A percentile compares a stretch with the other conserved stretches of the same genome.
Conservation (phyloP, 1,139 yeast genomes). For the Yamadazyma oceani region DNA sequence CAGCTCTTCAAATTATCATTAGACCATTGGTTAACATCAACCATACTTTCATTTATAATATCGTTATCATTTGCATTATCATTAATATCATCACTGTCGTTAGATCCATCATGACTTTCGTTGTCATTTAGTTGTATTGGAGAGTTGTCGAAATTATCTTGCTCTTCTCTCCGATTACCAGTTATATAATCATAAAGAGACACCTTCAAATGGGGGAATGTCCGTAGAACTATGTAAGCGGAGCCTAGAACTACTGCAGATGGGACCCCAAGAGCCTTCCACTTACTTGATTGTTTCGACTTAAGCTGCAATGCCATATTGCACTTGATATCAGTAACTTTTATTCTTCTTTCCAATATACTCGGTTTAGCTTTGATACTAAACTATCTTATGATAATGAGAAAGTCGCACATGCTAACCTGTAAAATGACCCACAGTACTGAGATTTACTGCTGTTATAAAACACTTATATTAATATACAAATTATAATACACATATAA, state of each 20-base stretch:
- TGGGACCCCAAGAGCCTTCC: slow-evolving; percentile 17
- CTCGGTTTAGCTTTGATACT: background rate
- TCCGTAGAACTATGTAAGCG: slow-evolving; percentile 43
- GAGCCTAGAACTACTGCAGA: slow-evolving; percentile 47
- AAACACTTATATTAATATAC: slow-evolving; percentile 11
- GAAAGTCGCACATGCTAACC: no score
- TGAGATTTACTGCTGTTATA: no score
- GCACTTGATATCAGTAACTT: background rate
- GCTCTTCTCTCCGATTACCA: slow-evolving; percentile 20
- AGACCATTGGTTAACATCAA: slow-evolving; percentile 38
- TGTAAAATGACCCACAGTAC: no score
- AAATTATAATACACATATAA: slow-evolving; percentile 21
- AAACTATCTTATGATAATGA: background rate
- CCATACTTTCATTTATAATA: slow-evolving; percentile 20
- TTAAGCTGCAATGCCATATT: slow-evolving; percentile 11
- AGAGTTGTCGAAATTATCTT: slow-evolving; percentile 20
- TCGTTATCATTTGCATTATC: slow-evolving; percentile 9
- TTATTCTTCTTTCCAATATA: no score
- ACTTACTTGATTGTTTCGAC: slow-evolving; percentile 5
- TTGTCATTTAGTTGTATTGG: slow-evolving; percentile 23
- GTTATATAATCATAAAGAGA: slow-evolving; percentile 24
- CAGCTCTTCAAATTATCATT: slow-evolving; percentile 40
- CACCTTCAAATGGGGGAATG: slow-evolving; percentile 51
- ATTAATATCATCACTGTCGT: slow-evolving; percentile 7
- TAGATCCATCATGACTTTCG: background rate